These are phyloP conservation scores for Xeromyces bisporus DNA, from an alignment of 495 filamentous ascomycete species.

Conservation along the genomic window DNA sequence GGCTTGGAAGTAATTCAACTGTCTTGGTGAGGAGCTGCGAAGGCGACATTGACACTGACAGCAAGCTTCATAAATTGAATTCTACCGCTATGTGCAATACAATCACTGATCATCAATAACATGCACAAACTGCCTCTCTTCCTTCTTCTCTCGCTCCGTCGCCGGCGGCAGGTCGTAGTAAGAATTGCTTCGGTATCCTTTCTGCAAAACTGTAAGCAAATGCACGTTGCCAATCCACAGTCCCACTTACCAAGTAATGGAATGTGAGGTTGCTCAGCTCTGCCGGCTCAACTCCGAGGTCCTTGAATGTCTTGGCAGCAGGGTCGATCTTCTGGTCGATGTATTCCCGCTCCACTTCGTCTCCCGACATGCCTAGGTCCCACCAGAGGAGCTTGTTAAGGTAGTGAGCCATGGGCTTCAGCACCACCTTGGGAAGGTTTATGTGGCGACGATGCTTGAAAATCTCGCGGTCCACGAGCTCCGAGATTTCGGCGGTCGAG, in stretches of 20 bases:
- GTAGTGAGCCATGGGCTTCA: slow-evolving; percentile 52
- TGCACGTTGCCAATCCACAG: too few species aligned
- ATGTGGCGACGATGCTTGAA: slow-evolving; percentile 76
- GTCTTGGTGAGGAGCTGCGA: too few species aligned
- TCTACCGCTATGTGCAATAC: too few species aligned
- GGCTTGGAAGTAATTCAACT: too few species aligned
- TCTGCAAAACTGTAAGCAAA: slow-evolving; percentile 30
- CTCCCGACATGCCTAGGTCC: slow-evolving; percentile 62
- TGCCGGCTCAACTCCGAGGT: slow-evolving; percentile 72
- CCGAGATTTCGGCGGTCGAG: slow-evolving; percentile 69
- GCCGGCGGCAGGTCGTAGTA: slow-evolving; percentile 88
- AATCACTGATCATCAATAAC: slow-evolving; percentile 73
- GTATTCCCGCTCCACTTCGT: slow-evolving; percentile 86
- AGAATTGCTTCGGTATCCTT: slow-evolving; percentile 63
- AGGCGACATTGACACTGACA: too few species aligned
- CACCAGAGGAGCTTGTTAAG: slow-evolving; percentile 79
- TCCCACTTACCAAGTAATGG: slow-evolving; percentile 68
- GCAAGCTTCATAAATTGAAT: too few species aligned
- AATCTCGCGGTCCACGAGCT: slow-evolving; percentile 82
- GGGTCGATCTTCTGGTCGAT: slow-evolving; percentile 85
- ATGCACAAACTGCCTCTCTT: slow-evolving; percentile 93
- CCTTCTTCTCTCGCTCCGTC: slow-evolving; percentile 82
- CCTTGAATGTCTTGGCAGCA: slow-evolving; percentile 86
- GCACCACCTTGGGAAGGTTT: slow-evolving; percentile 68
- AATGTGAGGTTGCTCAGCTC: slow-evolving; percentile 71